Conservation (phyloP, 108 stramenopile species). For the Skeletonema marinoi region DNA sequence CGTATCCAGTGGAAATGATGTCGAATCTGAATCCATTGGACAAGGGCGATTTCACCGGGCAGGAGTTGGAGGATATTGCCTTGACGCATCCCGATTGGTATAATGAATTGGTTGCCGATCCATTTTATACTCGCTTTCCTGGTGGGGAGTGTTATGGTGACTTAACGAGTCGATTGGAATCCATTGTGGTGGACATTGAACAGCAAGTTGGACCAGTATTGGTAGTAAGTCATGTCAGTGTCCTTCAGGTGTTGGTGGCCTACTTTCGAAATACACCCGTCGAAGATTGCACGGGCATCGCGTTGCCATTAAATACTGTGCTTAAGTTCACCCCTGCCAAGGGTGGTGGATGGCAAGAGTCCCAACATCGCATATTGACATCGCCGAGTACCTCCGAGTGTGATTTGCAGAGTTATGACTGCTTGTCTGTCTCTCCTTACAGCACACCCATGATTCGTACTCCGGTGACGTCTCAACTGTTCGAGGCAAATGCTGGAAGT, state of each 20-base stretch:
- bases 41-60: conserved; percentile 88
- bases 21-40: conserved; percentile 90
- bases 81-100: conserved; percentile 75
- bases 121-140: conserved; percentile 85
- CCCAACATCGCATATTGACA: conserved; percentile 30
- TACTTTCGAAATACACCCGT: conserved; percentile 85
- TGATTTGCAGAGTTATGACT: background rate
- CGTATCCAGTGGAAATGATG: conserved; percentile 60
- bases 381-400: conserved; percentile 18
- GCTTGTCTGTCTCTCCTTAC: conserved; percentile 12
- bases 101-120: conserved; percentile 65
- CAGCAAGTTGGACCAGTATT: conserved; percentile 87
- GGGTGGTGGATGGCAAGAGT: conserved; percentile 87
- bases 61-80: conserved; percentile 83
- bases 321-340: conserved; percentile 85
- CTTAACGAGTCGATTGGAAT: conserved; percentile 78
- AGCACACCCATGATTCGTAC: background rate
- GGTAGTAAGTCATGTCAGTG: conserved; percentile 89
- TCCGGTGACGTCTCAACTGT: background rate
- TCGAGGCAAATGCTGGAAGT: background rate
- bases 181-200: conserved; percentile 87
- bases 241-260: conserved; percentile 85
- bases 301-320: conserved; percentile 87
- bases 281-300: conserved; percentile 77
- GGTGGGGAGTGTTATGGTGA: conserved; percentile 92